Conservation (phyloP, 495 filamentous ascomycete species). For the Aspergillus carlsbadensis region DNA sequence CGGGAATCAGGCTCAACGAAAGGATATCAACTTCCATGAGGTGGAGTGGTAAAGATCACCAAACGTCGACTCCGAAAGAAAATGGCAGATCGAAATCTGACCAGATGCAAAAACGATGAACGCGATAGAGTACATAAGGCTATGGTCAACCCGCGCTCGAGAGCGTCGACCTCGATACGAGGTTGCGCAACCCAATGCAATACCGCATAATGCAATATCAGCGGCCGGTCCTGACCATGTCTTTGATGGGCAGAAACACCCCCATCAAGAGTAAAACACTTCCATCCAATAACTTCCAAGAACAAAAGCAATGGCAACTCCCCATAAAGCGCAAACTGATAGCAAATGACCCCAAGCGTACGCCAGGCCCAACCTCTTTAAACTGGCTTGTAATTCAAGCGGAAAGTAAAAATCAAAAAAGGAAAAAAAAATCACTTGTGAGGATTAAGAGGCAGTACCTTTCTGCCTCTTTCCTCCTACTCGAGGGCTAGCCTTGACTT, state of each 20-base stretch:
- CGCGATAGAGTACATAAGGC: slow-evolving; percentile 36
- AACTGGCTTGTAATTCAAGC: slow-evolving; percentile 5
- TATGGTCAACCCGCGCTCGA: slow-evolving; percentile 1
- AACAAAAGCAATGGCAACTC: slow-evolving; percentile 21
- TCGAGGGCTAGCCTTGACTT: slow-evolving; percentile 58
- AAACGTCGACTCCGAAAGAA: slow-evolving; percentile 7
- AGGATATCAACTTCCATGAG: slow-evolving; percentile 6
- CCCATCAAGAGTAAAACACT: slow-evolving; percentile 14
- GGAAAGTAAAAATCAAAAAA: slow-evolving; percentile 11
- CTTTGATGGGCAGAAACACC: slow-evolving; percentile 9
- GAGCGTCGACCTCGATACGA: slow-evolving; percentile 4
- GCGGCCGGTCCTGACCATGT: slow-evolving; percentile 20
- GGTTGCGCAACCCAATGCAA: slow-evolving; percentile 4
- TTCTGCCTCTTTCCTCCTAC: slow-evolving; percentile 57
- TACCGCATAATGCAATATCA: slow-evolving; percentile 4
- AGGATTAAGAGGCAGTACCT: slow-evolving; percentile 30
- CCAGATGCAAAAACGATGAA: slow-evolving; percentile 30
- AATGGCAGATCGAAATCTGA: slow-evolving; percentile 18
- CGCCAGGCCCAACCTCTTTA: slow-evolving; percentile 36
- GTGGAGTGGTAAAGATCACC: slow-evolving; percentile 3
- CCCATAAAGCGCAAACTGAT: slow-evolving; percentile 20
- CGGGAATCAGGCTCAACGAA: slow-evolving; percentile 21
- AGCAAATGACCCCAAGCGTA: slow-evolving; percentile 35
- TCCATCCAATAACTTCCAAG: slow-evolving; percentile 24
- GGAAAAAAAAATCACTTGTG: slow-evolving; percentile 15